phyloP scores from a whole-genome alignment of 768 basidiomycete genomes.

The Holtermanniella nyarrowii region DNA sequence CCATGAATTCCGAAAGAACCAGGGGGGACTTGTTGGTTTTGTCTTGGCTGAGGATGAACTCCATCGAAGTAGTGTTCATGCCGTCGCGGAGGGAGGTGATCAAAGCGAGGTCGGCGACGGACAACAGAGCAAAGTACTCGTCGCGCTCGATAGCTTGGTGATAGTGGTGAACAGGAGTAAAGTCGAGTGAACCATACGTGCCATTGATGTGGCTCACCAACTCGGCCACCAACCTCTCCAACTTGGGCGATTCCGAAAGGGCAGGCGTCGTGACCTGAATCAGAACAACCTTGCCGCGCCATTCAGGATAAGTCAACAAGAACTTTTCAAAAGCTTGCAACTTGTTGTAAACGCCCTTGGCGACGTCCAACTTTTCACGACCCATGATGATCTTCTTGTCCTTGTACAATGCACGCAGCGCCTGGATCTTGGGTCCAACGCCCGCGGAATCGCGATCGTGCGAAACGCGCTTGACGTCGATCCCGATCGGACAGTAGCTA shows the following conservation, averaged over 20 bases:
- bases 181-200: slow-evolving; percentile 85
- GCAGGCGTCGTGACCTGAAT: slow-evolving; percentile 88
- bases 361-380: slow-evolving; percentile 94
- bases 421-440: slow-evolving; percentile 79
- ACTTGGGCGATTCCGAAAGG: slow-evolving; percentile 79
- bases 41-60: slow-evolving; percentile 90
- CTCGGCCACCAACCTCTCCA: slow-evolving; percentile 88
- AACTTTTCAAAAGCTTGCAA: slow-evolving; percentile 93
- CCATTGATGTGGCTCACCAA: slow-evolving; percentile 92
- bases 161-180: slow-evolving; percentile 95
- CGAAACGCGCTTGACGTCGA: slow-evolving; percentile 82
- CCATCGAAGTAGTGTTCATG: slow-evolving; percentile 99
- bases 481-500: slow-evolving; percentile 85
- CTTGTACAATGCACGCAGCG: slow-evolving; percentile 71
- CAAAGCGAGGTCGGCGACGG: slow-evolving; percentile 84
- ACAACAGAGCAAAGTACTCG: slow-evolving; percentile 91
- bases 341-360: slow-evolving; percentile 94
- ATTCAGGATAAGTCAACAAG: slow-evolving; percentile 83
- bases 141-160: slow-evolving; percentile 96
- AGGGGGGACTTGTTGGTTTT: slow-evolving; percentile 67
- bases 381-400: slow-evolving; percentile 98
- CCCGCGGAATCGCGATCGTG: slow-evolving; percentile 68
- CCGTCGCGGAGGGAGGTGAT: slow-evolving; percentile 94
- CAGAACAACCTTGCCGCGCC: slow-evolving; percentile 66
- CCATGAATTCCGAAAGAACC: slow-evolving; percentile 95